Conservation (phyloP, 495 filamentous ascomycete species). For the Hypoxylon fragiforme region DNA sequence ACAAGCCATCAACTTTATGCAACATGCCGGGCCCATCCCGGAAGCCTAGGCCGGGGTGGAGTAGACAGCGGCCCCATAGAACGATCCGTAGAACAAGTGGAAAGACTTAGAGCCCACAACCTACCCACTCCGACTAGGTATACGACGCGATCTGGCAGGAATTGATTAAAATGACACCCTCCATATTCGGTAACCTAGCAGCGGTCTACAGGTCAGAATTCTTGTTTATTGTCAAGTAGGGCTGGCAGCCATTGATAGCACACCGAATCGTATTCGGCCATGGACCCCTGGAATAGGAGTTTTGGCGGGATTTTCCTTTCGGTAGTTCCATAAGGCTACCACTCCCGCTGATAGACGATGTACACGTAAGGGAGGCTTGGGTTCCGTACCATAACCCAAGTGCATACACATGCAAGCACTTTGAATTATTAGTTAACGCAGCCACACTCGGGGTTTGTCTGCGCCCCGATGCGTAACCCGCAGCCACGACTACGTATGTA, state of each 20-base stretch:
- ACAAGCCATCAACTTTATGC: conserved; percentile 47
- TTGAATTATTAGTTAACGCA: no score
- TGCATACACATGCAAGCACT: conserved; percentile 1
- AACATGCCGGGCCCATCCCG: conserved; percentile 29
- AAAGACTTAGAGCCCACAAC: conserved; percentile 32
- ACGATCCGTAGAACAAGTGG: conserved; percentile 47
- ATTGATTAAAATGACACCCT: conserved; percentile 22
- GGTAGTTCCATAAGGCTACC: not conserved
- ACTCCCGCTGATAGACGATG: not conserved
- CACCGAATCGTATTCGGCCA: conserved; percentile 4
- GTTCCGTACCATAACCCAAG: no score
- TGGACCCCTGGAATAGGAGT: conserved; percentile 4
- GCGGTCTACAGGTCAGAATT: no score
- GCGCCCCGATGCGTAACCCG: no score
- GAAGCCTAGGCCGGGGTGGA: conserved; percentile 26
- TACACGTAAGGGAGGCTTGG: conserved; percentile 2
- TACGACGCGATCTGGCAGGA: conserved; percentile 30
- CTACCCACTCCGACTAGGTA: conserved; percentile 23
- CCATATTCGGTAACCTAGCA: conserved; percentile 11
- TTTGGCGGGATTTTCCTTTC: conserved; percentile 1
- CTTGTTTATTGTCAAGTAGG: conserved; percentile 8
- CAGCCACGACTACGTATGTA: no score
- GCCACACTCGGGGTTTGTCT: no score
- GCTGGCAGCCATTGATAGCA: conserved; percentile 5
- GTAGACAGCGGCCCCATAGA: conserved; percentile 39